A percentile compares a stretch with the other conserved stretches of the same genome.
Evolutionary conservation across 2,329 filamentous ascomycete genomes (phyloP).

Genomic region (Stagonosporopsis vannaccii): DNA sequence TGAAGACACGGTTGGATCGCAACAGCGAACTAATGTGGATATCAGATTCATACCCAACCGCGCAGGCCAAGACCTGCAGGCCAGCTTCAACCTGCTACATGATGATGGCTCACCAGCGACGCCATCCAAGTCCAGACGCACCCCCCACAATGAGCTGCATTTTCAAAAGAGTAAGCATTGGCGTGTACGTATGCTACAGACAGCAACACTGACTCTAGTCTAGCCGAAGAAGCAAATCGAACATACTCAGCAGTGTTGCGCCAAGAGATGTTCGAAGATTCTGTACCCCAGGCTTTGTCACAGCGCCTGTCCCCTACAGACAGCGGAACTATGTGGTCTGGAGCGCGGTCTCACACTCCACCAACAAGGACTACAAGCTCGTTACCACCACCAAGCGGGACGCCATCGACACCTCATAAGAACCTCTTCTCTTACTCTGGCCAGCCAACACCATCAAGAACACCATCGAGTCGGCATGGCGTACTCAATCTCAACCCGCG

Average conservation of each 20-base stretch:
- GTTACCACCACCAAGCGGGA: slow-evolving; percentile 75
- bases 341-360: slow-evolving; percentile 80
- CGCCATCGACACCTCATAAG: slow-evolving; percentile 95
- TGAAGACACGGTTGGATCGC: neutral
- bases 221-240: slow-evolving; percentile 91
- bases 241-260: slow-evolving; percentile 89
- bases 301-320: slow-evolving; percentile 61
- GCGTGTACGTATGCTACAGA: neutral
- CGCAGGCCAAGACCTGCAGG: slow-evolving; percentile 89
- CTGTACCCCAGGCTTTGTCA: slow-evolving; percentile 81
- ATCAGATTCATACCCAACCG: slow-evolving; percentile 92
- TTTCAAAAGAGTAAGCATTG: slow-evolving; percentile 77
- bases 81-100: slow-evolving; percentile 89
- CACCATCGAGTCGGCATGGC: slow-evolving; percentile 85
- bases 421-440: slow-evolving; percentile 92
- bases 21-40: slow-evolving; percentile 5
- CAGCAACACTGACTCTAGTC: slow-evolving; percentile 22
- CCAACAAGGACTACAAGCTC: slow-evolving; percentile 70
- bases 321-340: slow-evolving; percentile 65
- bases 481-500: slow-evolving; percentile 82
- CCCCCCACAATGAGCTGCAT: slow-evolving; percentile 87
- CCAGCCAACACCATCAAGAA: slow-evolving; percentile 88
- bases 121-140: slow-evolving; percentile 82
- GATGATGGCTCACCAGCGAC: slow-evolving; percentile 94
- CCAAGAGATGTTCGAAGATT: slow-evolving; percentile 89